Evolutionary conservation across 768 basidiomycete species (phyloP), one percentile per base, ranked within the genome.

Genomic region (Pleurotus tuoliensis): DNA sequence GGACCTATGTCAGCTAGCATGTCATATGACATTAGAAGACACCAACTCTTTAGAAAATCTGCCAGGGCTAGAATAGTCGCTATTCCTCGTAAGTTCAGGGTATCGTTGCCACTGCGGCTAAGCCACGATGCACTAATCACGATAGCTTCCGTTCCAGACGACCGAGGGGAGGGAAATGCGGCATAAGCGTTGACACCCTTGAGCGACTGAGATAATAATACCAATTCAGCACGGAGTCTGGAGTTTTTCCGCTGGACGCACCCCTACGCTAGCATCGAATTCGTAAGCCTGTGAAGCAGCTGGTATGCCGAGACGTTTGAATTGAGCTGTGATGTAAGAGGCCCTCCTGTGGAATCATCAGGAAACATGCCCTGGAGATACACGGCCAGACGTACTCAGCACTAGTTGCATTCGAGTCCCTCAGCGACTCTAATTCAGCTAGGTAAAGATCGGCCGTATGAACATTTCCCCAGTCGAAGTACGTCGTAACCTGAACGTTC

Each of bases 131-230:
- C 95, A 59, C 89, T 87, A 40, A 99, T 81, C 15, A 99, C 82
- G 66, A 98, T 90, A 4, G 93, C 90, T 71, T 99, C 96, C 6
- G 86, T 85, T 2, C 94, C 95, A n/a, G 94, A 84, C n/a, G 91
- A 81, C 22, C 97, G 84, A 6, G 96, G 93, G 2, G 95, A 89
- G 9, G 83, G 78, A 46, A 94, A 71, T 30, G 92, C 72, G 13
- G 90, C 91, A 67, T 95, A 98, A 11, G 87, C 82, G 68, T 98
- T 97, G 6, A 78, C 81, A 8, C 94, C 94, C 13, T 73, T 74
- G 12, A 81, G 61, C 5, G 66, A 71, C 88, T 92, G 58, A 9
- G 59, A 38, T 9, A 39, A 25, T 24, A 50, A 5, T 47, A 38
- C 43, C 25, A 64, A 45, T 47, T 46, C 56, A 47, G 46, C 47